Evolutionary conservation across 805 yeast genomes (phyloP).

Genomic region (Lipomyces yamadae): DNA sequence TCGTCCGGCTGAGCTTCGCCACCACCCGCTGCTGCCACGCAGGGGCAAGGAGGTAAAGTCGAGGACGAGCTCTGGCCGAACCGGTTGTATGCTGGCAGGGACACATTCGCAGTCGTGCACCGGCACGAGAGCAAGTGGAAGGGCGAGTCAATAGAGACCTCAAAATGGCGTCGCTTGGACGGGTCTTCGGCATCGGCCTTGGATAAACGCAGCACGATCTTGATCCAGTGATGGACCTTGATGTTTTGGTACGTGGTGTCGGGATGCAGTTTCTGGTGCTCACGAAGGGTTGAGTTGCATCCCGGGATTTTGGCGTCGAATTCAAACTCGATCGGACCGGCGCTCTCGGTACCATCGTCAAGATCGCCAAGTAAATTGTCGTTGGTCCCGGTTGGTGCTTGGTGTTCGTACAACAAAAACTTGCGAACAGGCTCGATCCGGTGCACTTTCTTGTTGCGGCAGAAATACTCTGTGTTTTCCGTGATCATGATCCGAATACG

Average conservation of each 20-base stretch:
- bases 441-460: conserved; percentile 84
- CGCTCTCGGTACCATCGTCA: conserved; percentile 42
- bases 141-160: conserved; percentile 93
- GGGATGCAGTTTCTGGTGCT: conserved; percentile 59
- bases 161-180: conserved; percentile 82
- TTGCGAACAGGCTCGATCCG: conserved; percentile 89
- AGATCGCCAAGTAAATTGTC: conserved; percentile 56
- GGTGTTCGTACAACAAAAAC: conserved; percentile 78
- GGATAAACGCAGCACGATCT: conserved; percentile 80
- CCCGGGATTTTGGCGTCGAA: conserved; percentile 83
- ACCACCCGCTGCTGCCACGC: conserved; percentile 1
- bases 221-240: conserved; percentile 94
- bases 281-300: conserved; percentile 26
- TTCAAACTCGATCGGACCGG: conserved; percentile 67
- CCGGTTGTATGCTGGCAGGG: conserved; percentile 49
- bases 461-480: conserved; percentile 88
- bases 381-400: conserved; percentile 51
- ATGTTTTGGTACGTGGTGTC: conserved; percentile 81
- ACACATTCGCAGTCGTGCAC: conserved; percentile 52
- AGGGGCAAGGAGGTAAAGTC: conserved; percentile 44
- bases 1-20: conserved; percentile 11
- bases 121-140: conserved; percentile 76
- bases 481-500: conserved; percentile 83
- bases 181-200: conserved; percentile 56
- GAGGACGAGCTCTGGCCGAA: conserved; percentile 57